These are phyloP conservation scores for Fusarium oligoseptatum DNA, from an alignment of 2,329 filamentous ascomycete genomes.

Conservation along the genomic window DNA sequence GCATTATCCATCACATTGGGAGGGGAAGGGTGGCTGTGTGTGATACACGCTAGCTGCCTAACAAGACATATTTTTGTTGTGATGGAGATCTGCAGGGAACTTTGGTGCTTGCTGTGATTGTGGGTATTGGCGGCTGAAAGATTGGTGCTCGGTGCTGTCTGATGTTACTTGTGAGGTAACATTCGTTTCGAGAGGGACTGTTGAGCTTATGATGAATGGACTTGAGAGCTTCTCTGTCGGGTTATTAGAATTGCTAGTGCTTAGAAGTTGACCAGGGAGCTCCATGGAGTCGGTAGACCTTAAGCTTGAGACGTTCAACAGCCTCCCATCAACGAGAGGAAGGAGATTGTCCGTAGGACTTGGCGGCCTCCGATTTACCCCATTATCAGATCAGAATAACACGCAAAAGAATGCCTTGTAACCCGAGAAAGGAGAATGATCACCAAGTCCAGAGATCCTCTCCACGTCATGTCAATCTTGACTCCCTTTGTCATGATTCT, in stretches of 20 bases:
- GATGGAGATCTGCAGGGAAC: background rate
- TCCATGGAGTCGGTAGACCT: background rate
- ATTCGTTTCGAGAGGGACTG: background rate
- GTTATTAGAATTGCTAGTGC: background rate
- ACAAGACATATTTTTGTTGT: background rate
- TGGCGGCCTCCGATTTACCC: background rate
- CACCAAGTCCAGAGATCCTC: background rate
- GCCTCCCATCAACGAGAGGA: background rate
- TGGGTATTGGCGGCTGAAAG: background rate
- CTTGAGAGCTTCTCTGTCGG: background rate
- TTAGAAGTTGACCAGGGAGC: background rate
- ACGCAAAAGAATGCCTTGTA: background rate
- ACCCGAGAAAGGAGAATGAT: background rate
- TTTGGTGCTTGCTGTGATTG: background rate
- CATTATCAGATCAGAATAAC: background rate
- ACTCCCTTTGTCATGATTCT: background rate
- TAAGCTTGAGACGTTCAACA: background rate
- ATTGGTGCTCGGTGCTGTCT: background rate
- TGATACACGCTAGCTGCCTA: background rate
- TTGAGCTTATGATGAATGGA: background rate
- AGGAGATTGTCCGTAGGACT: background rate
- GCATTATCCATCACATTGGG: background rate
- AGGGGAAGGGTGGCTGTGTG: background rate
- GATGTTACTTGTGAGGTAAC: background rate
- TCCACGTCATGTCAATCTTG: background rate